Evolutionary conservation across 106 monocot species (phyloP), one percentile per base, ranked within the genome.

Genomic region (Amphibolis antarctica): DNA sequence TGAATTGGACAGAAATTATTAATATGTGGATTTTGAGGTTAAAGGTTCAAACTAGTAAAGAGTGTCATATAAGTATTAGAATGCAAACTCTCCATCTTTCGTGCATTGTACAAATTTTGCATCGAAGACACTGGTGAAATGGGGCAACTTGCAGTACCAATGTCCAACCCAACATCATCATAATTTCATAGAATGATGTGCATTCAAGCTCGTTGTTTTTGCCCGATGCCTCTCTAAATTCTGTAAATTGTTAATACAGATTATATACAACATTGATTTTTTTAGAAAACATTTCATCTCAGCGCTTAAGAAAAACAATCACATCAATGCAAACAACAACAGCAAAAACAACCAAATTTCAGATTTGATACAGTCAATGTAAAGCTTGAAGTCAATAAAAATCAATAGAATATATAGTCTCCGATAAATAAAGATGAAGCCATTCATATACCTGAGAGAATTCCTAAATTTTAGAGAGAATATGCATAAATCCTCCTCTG

Each of bases 111-210:
- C 91, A 46, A 98, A 82, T 9, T 73, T 70, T 21, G 91, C 98
- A 49, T 91, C 82, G 48, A 98, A 98, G 43, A 98, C 78, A 70
- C 91, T 98, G 55, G 77, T 88, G 82, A 30, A 98, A 98, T 47
- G n/a, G n/a, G 71, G 67, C 20, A 74, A 44, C 69, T 80, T 88
- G 74, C 54, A 42, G 28, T 21, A 5, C 87, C 78, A n/a, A 63
- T 29, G 23, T 91, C 80, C 91, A 87, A 98, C 90, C 91, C 30
- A 98, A 29, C 26, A 87, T 80, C 15, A 98, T 62, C 76, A 61
- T 85, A 98, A 22, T 91, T 91, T 6, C 91, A 87, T 12, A 83
- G 55, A 24, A 98, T 87, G 66, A 79, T 85, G 43, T 73, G 71
- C 48, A 77, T 83, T 98, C 63, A 98, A 98, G 70, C 80, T 81